These are phyloP conservation scores for Leishmania turanica DNA, from an alignment of 208 protist species.

Conservation along the genomic window DNA sequence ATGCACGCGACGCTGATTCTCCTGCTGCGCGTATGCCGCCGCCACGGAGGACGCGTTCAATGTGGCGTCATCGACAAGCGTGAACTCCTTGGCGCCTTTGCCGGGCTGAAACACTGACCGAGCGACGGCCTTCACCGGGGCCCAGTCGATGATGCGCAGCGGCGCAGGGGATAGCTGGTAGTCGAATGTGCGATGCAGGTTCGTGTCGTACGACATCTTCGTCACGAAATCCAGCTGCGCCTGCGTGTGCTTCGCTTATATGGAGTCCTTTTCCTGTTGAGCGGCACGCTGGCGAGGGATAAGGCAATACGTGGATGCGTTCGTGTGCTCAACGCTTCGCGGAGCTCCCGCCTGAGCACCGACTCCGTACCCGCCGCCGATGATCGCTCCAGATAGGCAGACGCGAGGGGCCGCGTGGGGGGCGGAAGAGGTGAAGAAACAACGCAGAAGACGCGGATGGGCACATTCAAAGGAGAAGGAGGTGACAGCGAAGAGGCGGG, in stretches of 20 bases:
- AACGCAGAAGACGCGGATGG: not conserved
- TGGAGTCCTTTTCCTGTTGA: too few species aligned
- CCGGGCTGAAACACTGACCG: constrained; percentile 25
- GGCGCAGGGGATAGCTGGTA: constrained; percentile 67
- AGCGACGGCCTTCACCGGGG: constrained; percentile 30
- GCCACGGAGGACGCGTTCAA: constrained; percentile 7
- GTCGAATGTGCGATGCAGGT: constrained; percentile 79
- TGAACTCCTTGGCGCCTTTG: constrained; percentile 3
- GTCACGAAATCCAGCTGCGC: not conserved
- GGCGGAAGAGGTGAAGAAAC: not conserved
- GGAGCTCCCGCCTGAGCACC: not conserved
- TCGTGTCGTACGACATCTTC: constrained; percentile 54
- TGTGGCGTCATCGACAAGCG: constrained; percentile 16
- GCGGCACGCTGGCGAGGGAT: not conserved
- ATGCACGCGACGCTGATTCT: constrained; percentile 6
- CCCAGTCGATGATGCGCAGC: constrained; percentile 71
- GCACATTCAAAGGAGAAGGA: not conserved
- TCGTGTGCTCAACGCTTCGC: constrained; percentile 10
- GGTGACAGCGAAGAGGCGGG: not conserved
- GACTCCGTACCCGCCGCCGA: not conserved
- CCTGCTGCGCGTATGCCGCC: constrained; percentile 17
- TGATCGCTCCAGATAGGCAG: constrained; percentile 6
- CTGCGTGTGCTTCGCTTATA: not conserved
- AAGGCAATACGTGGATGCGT: not conserved
- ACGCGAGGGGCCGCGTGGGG: not conserved